A percentile compares a stretch with the other conserved stretches of the same genome.
These are phyloP conservation scores for Kluyveromyces nonfermentans DNA, from an alignment of 805 yeast species.

Conservation along the genomic window DNA sequence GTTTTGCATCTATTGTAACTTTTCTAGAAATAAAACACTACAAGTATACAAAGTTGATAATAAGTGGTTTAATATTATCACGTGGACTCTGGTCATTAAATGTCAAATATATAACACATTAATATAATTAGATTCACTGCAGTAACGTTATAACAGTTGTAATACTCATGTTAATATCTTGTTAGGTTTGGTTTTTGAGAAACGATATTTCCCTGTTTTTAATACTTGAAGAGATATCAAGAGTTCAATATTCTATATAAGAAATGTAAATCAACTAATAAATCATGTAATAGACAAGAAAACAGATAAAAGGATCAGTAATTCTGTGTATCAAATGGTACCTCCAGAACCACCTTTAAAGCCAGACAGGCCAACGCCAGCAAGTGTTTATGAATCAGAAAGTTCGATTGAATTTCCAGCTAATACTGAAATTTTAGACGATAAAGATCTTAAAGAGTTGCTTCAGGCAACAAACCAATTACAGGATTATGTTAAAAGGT, in stretches of 20 bases:
- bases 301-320: not conserved
- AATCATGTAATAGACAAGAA: not conserved
- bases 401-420: slow-evolving; percentile 13
- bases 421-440: slow-evolving; percentile 16
- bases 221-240: not conserved
- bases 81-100: too few species aligned
- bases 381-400: not conserved
- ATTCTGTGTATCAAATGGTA: not conserved
- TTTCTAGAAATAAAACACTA: too few species aligned
- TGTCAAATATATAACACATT: too few species aligned
- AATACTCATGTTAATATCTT: not conserved
- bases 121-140: too few species aligned
- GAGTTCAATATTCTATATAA: not conserved
- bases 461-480: slow-evolving; percentile 13
- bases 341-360: slow-evolving; percentile 7
- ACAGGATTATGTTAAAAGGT: slow-evolving; percentile 15
- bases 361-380: slow-evolving; percentile 1
- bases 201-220: not conserved
- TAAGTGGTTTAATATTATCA: too few species aligned
- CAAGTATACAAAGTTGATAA: too few species aligned
- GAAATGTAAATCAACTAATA: too few species aligned
- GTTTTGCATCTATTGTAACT: too few species aligned
- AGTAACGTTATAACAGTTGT: too few species aligned
- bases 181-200: not conserved
- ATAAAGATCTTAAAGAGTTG: slow-evolving; percentile 17